Conservation (phyloP, 225 moss, liverwort and hornwort genomes). For the Sphagnum tenellum region DNA sequence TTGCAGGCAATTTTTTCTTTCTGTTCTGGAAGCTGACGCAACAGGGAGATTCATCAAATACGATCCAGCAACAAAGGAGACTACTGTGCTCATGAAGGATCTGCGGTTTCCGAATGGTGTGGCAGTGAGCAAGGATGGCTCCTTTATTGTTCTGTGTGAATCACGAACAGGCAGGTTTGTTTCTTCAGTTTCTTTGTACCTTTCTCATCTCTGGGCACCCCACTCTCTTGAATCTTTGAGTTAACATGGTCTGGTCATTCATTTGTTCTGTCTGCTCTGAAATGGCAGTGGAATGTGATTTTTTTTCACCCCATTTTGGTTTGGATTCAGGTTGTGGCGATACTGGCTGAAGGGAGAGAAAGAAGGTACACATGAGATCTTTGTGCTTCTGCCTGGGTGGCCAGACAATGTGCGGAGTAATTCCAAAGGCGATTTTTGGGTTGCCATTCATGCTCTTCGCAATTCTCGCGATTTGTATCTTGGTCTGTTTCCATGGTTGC, state of each 20-base stretch:
- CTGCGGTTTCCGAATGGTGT: constrained; percentile 80
- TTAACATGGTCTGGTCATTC: no score
- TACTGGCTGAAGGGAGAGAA: constrained; percentile 84
- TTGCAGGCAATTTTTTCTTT: constrained; percentile 48
- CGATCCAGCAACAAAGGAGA: constrained; percentile 50
- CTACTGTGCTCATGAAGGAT: constrained; percentile 39
- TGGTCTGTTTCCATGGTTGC: constrained; percentile 36
- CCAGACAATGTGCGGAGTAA: constrained; percentile 82
- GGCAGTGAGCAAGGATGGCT: constrained; percentile 68
- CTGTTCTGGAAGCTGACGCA: constrained; percentile 62
- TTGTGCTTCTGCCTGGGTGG: constrained; percentile 54
- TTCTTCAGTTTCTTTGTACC: background rate
- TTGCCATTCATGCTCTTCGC: constrained; percentile 56
- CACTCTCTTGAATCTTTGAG: no score
- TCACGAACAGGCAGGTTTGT: constrained; percentile 56
- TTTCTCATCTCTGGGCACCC: no score
- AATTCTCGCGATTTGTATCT: constrained; percentile 36
- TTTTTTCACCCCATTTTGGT: background rate
- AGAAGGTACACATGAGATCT: constrained; percentile 60
- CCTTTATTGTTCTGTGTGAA: constrained; percentile 54
- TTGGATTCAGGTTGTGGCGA: constrained; percentile 42
- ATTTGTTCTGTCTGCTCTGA: no score
- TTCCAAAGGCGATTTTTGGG: constrained; percentile 76
- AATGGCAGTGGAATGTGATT: no score
- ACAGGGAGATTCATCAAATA: constrained; percentile 73